A percentile compares a stretch with the other conserved stretches of the same genome.
Conservation (phyloP, 192 early-diverging fungal species). For the Backusella tarrabulga region DNA sequence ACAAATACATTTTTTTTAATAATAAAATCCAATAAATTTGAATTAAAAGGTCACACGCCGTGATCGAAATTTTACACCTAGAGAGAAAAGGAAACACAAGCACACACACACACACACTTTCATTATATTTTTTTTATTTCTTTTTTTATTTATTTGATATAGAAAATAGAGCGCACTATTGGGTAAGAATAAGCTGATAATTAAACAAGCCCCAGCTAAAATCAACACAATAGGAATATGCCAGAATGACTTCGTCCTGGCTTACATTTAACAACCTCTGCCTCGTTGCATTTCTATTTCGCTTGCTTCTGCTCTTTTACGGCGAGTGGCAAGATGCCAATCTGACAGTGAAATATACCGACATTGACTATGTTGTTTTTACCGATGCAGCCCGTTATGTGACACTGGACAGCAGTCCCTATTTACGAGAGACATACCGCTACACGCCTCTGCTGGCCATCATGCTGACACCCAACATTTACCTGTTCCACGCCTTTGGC, state of each 20-base stretch:
- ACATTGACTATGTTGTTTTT: slow-evolving; percentile 97
- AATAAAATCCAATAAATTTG: neutral
- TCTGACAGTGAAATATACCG: slow-evolving; percentile 95
- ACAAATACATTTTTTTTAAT: no score
- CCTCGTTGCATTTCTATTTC: slow-evolving; percentile 43
- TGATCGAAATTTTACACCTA: neutral
- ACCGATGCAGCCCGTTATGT: slow-evolving; percentile 89
- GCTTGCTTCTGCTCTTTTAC: slow-evolving; percentile 72
- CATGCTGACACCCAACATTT: slow-evolving; percentile 82
- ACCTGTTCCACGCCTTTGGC: slow-evolving; percentile 73
- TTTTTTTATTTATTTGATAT: neutral
- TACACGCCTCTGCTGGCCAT: slow-evolving; percentile 97
- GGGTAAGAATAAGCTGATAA: no score
- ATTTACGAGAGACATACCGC: slow-evolving; percentile 90
- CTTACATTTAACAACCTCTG: slow-evolving; percentile 30
- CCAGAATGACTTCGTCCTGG: slow-evolving; percentile 8
- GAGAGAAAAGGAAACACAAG: neutral
- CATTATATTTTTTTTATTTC: neutral
- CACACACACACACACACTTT: neutral
- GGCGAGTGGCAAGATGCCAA: slow-evolving; percentile 88
- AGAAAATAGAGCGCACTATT: no score
- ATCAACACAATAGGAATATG: neutral
- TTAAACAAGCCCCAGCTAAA: no score
- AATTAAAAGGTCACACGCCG: neutral
- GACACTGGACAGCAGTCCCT: slow-evolving; percentile 72